phyloP scores from a whole-genome alignment of 495 filamentous ascomycete genomes.

The Peziza echinospora region DNA sequence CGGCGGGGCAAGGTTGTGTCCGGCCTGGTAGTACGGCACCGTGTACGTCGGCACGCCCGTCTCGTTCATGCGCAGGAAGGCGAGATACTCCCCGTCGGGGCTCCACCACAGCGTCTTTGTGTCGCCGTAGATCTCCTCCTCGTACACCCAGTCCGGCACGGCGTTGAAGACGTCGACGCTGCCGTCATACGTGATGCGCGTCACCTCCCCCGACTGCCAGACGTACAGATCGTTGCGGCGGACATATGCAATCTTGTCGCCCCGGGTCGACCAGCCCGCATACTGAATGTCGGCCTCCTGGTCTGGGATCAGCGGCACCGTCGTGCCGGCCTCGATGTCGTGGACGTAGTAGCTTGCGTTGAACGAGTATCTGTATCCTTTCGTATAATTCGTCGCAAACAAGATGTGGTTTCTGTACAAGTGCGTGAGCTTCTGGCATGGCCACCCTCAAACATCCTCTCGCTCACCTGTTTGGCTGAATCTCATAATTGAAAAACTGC shows the following conservation, averaged over 20 bases:
- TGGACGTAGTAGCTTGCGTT: conserved; percentile 35
- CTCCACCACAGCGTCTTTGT: conserved; percentile 34
- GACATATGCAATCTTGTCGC: conserved; percentile 33
- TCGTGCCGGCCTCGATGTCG: conserved; percentile 26
- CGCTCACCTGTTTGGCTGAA: conserved; percentile 16
- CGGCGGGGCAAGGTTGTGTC: conserved; percentile 24
- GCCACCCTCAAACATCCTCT: background rate
- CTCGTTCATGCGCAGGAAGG: conserved; percentile 36
- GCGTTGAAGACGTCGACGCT: conserved; percentile 34
- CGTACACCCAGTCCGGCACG: conserved; percentile 42
- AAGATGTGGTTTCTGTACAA: conserved; percentile 26
- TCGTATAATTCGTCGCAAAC: conserved; percentile 32
- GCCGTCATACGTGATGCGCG: conserved; percentile 32
- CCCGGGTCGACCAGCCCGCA: conserved; percentile 27
- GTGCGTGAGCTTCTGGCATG: conserved; percentile 12
- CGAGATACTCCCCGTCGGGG: conserved; percentile 33
- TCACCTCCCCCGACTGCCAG: conserved; percentile 25
- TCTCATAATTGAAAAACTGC: conserved; percentile 21
- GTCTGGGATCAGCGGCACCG: conserved; percentile 25
- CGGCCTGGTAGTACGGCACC: conserved; percentile 35
- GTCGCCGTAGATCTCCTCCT: conserved; percentile 35
- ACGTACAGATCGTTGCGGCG: conserved; percentile 35
- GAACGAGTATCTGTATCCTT: conserved; percentile 36
- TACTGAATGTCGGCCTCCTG: conserved; percentile 35
- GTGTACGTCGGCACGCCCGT: conserved; percentile 34